These are phyloP conservation scores for Claviceps paspali DNA, from an alignment of 2,329 filamentous ascomycete genomes.

Conservation along the genomic window DNA sequence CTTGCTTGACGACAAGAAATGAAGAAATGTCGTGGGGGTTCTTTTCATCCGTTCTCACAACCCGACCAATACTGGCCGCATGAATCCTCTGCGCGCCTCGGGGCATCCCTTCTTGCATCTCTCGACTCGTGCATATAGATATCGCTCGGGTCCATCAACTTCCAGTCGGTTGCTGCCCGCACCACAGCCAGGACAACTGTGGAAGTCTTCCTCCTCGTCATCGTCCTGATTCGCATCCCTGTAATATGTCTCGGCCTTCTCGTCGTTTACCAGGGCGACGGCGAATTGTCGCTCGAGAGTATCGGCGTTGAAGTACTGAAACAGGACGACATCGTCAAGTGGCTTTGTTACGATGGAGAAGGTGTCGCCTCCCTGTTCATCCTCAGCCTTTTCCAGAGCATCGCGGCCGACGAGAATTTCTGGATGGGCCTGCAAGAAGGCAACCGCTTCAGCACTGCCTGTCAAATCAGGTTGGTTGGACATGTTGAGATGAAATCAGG, in stretches of 20 bases:
- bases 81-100: too few relatives aligned
- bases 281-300: constrained; percentile 7
- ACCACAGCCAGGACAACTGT: constrained; percentile 4
- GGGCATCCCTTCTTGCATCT: constrained; percentile 2
- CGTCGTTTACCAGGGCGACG: constrained; percentile 7
- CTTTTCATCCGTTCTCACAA: too few relatives aligned
- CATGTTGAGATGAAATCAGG: too few relatives aligned
- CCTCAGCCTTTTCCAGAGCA: constrained; percentile 5
- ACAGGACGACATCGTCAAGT: constrained; percentile 5
- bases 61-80: too few relatives aligned
- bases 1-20: too few relatives aligned
- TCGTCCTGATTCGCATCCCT: constrained; percentile 4
- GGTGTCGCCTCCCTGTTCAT: constrained; percentile 5
- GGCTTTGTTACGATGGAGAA: constrained; percentile 9
- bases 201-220: background rate
- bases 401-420: constrained; percentile 7
- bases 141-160: constrained; percentile 1
- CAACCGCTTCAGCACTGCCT: constrained; percentile 4
- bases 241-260: constrained; percentile 7
- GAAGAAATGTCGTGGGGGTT: too few relatives aligned
- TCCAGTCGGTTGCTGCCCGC: background rate
- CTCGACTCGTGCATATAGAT: constrained; percentile 3
- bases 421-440: constrained; percentile 6
- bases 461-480: too few relatives aligned
- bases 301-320: constrained; percentile 7